Percentiles rank a stretch among this genome's conserved stretches.
These are phyloP conservation scores for Prunella vulgaris DNA, from an alignment of 257 asterid species.

Conservation along the genomic window DNA sequence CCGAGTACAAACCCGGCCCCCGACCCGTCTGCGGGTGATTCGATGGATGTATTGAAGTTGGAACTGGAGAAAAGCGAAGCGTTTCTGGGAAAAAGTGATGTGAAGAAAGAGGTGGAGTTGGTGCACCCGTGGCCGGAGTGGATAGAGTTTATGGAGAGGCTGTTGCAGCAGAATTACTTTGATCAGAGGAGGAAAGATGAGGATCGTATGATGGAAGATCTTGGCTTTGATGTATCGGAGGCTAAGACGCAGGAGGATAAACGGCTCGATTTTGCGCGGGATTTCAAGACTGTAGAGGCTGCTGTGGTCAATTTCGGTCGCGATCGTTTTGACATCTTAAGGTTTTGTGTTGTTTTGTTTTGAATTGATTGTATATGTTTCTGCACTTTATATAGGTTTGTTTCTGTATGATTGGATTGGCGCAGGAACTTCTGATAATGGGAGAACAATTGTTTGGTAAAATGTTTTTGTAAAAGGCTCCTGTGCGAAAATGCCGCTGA, in stretches of 20 bases:
- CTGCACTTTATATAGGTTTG: slow-evolving; percentile 8
- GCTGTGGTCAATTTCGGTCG: slow-evolving; percentile 75
- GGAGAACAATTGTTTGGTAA: slow-evolving; percentile 24
- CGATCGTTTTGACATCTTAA: slow-evolving; percentile 84
- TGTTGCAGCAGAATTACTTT: slow-evolving; percentile 89
- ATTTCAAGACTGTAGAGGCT: slow-evolving; percentile 71
- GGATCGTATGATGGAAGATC: slow-evolving; percentile 69
- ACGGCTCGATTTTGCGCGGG: slow-evolving; percentile 58
- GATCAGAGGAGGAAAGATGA: slow-evolving; percentile 91
- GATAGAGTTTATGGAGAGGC: slow-evolving; percentile 89
- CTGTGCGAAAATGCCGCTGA: background rate
- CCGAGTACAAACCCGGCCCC: slow-evolving; percentile 18
- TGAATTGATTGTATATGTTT: background rate
- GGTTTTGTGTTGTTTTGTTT: slow-evolving; percentile 48
- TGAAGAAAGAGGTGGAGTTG: slow-evolving; percentile 59
- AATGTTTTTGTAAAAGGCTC: slow-evolving; percentile 11
- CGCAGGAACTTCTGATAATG: background rate
- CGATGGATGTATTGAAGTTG: slow-evolving; percentile 30
- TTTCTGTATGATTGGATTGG: background rate
- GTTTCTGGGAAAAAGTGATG: slow-evolving; percentile 27
- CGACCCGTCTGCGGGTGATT: background rate
- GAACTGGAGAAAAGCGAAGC: slow-evolving; percentile 35
- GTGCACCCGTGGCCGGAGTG: slow-evolving; percentile 98
- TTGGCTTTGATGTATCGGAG: slow-evolving; percentile 55
- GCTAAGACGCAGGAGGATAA: slow-evolving; percentile 32